Percentiles rank a stretch among this genome's conserved stretches.
Conservation (phyloP, 202 grass and related monocot genomes). For the Setaria italica region DNA sequence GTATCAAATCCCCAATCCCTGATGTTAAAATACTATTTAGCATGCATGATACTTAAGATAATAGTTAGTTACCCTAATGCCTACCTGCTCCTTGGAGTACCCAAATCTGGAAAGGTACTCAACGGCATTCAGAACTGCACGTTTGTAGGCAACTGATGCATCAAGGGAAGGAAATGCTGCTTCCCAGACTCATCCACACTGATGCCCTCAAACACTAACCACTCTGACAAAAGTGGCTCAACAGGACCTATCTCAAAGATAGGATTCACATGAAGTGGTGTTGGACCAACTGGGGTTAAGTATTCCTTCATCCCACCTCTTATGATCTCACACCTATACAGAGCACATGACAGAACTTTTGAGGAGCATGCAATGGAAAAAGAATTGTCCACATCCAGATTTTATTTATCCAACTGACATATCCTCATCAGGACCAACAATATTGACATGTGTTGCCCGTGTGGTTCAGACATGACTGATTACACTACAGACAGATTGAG, state of each 20-base stretch:
- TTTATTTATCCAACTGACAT: constrained; percentile 11
- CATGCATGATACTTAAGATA: constrained; percentile 18
- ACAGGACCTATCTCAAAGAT: constrained; percentile 96
- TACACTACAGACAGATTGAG: background rate
- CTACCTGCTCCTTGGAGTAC: constrained; percentile 96
- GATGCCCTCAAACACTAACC: constrained; percentile 95
- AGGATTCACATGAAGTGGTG: constrained; percentile 81
- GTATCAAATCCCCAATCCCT: constrained; percentile 26
- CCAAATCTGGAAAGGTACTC: constrained; percentile 88
- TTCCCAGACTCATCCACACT: constrained; percentile 87
- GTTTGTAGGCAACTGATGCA: constrained; percentile 82
- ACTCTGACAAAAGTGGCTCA: constrained; percentile 86
- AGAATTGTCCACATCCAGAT: background rate
- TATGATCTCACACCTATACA: constrained; percentile 88
- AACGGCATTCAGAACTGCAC: constrained; percentile 87
- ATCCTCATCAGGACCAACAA: constrained; percentile 33
- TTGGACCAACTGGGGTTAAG: constrained; percentile 84
- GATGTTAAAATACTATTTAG: constrained; percentile 29
- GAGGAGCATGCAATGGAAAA: background rate
- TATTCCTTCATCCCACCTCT: constrained; percentile 94
- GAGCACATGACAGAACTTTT: background rate
- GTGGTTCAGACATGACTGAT: constrained; percentile 9
- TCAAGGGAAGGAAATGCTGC: constrained; percentile 92
- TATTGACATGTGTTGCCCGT: background rate
- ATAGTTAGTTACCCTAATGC: background rate